Evolutionary conservation across 371 early-diverging fungal species (phyloP), one percentile per base, ranked within the genome.

Genomic region (Apophysomyces sp.): DNA sequence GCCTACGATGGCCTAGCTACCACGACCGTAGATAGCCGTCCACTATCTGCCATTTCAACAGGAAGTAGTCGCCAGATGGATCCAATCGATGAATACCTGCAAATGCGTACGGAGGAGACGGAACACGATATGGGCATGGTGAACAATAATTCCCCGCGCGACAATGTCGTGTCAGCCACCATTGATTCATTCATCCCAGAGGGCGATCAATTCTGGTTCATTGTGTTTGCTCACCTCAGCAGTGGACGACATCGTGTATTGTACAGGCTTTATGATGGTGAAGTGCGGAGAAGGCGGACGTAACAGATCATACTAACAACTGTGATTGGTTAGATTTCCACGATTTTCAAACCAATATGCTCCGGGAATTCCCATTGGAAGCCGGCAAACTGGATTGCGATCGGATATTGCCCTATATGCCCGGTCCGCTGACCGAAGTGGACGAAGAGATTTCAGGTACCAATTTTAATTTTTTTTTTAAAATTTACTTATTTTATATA

Each of bases 401-500:
- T 49, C 77, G 91, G 26, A 84, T 87, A 52, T 67, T 93, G 44
- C 94, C 93, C 4, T 92, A 87, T 69, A 85, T 93, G 82, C 92
- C 92, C 15, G 88, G 86, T 1, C 90, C 90, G 15, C 60, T 88
- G 6, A 72, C 82, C 7, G 58, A 66, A 12, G 86, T 90, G 26
- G 70, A 77, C 57, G 88, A 89, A 29, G 74, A 71, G 2, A 73
- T 87, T 55, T 81, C 86, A 58, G 78, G 79, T 78, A 74, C 31
- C 44, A 21, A 27, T 63, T 15, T 8, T 11, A 9, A 39, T 26
- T 41, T 3, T 32, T 12, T 32, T 28, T 39, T 54, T 55, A 44
- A 29, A 56, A n/a, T n/a, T n/a, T n/a, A 60, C 57, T 28, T 57
- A 55, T 53, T 37, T 61, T 26, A 54, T 27, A 6, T 31, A 18